These are phyloP conservation scores for Ochetophila trinervis DNA, from an alignment of 306 rosid genomes.

Conservation along the genomic window DNA sequence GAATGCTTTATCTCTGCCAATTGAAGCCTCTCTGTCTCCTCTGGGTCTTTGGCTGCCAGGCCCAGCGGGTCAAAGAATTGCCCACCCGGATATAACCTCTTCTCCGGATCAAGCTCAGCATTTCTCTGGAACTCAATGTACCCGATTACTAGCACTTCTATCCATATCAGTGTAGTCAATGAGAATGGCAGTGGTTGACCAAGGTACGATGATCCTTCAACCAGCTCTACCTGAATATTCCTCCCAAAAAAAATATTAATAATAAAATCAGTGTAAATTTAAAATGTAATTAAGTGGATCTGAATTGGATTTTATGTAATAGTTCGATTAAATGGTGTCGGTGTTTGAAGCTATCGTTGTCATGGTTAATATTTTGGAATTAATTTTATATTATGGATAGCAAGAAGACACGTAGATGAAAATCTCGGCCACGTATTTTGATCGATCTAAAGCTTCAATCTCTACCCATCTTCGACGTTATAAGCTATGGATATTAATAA, in stretches of 20 bases:
- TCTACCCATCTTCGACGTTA: too few species aligned
- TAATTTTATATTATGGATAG: conserved; percentile 22
- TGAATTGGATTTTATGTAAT: too few species aligned
- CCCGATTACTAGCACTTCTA: conserved; percentile 68
- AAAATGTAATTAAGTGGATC: neutral
- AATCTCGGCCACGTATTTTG: neutral
- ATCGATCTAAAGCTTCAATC: too few species aligned
- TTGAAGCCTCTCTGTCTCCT: conserved; percentile 64
- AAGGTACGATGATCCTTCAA: conserved; percentile 73
- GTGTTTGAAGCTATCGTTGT: neutral
- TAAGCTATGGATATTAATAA: too few species aligned
- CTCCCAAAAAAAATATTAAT: neutral
- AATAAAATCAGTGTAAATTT: neutral
- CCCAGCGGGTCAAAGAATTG: conserved; percentile 73
- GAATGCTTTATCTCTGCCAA: conserved; percentile 81
- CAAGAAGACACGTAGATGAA: conserved; percentile 33
- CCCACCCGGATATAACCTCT: conserved; percentile 77
- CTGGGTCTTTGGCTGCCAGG: conserved; percentile 48
- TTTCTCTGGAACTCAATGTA: conserved; percentile 83
- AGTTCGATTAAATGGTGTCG: too few species aligned
- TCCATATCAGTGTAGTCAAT: conserved; percentile 65
- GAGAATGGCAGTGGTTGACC: conserved; percentile 76
- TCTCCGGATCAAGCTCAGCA: conserved; percentile 77
- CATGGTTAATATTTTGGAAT: neutral
- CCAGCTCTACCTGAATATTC: conserved; percentile 65